These are phyloP conservation scores for Arthrobotrys pseudoclavata DNA, from an alignment of 2,329 filamentous ascomycete species.

Conservation along the genomic window DNA sequence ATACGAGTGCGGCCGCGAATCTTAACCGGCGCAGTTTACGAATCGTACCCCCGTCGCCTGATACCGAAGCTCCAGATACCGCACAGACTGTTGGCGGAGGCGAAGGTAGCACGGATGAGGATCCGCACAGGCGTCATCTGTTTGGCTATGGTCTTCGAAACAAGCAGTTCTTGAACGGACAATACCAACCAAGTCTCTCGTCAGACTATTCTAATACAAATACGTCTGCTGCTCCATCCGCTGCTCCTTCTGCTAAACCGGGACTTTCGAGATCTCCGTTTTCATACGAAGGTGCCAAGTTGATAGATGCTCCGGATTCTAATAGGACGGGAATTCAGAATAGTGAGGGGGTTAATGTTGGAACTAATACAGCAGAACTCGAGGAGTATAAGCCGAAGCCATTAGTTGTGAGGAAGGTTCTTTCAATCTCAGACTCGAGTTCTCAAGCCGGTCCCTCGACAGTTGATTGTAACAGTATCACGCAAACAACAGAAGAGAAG, in stretches of 20 bases:
- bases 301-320: slow-evolving; percentile 13
- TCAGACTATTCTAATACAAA: slow-evolving; percentile 44
- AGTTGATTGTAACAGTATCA: not conserved
- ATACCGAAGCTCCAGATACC: slow-evolving; percentile 19
- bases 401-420: slow-evolving; percentile 36
- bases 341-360: not conserved
- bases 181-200: slow-evolving; percentile 45
- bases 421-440: not conserved
- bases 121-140: slow-evolving; percentile 49
- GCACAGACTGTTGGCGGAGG: slow-evolving; percentile 16
- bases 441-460: not conserved
- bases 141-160: slow-evolving; percentile 44
- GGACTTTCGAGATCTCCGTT: slow-evolving; percentile 49
- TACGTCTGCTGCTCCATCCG: slow-evolving; percentile 30
- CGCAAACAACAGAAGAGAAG: slow-evolving; percentile 28
- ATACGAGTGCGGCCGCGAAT: slow-evolving; percentile 11
- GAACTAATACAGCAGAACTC: slow-evolving; percentile 2
- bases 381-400: slow-evolving; percentile 41
- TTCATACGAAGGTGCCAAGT: slow-evolving; percentile 51
- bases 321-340: slow-evolving; percentile 9
- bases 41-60: slow-evolving; percentile 50
- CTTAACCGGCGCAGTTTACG: slow-evolving; percentile 13
- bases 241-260: slow-evolving; percentile 37
- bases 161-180: slow-evolving; percentile 51
- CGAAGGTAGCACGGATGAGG: slow-evolving; percentile 49